Evolutionary conservation across 805 yeast species (phyloP), one percentile per base, ranked within the genome.

Genomic region (Tetrapisispora namnaoensis): DNA sequence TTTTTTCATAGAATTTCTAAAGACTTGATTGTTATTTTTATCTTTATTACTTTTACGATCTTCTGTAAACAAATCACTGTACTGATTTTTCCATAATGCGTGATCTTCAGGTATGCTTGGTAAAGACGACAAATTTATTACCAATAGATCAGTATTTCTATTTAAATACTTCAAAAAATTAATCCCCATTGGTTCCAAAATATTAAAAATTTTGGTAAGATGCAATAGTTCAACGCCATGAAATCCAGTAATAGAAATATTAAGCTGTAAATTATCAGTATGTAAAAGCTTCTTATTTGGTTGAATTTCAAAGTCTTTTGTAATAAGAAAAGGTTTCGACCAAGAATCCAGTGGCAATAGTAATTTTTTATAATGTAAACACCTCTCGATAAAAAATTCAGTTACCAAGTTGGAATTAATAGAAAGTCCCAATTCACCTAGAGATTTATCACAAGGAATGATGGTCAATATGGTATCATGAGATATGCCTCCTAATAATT

Each of bases 381-480:
- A 77, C 50, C 95, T 69, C 63, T 87, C 96, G 13, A 88, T 66
- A 54, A 82, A 82, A 85, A 91, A 86, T 62, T 88, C 95, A 0
- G 95, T 86, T 2, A 80, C 76, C 0, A 80, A 52, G 17, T 58
- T 57, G 63, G 55, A 22, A 6, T 20, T 37, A 10, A 48, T 22
- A 2, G 47, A 22, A 8, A 55, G 30, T 13, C 42, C 32, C 3
- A 56, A 41, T n/a, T 43, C 27, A 17, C 56, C 54, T 4, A 48
- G 6, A 4, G 62, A 55, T 3, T 44, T 37, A 38, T 52, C 49
- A 42, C 63, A 61, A 17, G 67, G 67, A 20, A 61, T 49, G 17
- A 62, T 49, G 5, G 21, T 38, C 14, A 40, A 53, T 38, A 37
- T 53, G 57, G 28, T 42, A 30, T n/a, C 18, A 27, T 18, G 11